Evolutionary conservation across 1,284 basidiomycete species (phyloP).

Genomic region (Ganoderma lingzhi): DNA sequence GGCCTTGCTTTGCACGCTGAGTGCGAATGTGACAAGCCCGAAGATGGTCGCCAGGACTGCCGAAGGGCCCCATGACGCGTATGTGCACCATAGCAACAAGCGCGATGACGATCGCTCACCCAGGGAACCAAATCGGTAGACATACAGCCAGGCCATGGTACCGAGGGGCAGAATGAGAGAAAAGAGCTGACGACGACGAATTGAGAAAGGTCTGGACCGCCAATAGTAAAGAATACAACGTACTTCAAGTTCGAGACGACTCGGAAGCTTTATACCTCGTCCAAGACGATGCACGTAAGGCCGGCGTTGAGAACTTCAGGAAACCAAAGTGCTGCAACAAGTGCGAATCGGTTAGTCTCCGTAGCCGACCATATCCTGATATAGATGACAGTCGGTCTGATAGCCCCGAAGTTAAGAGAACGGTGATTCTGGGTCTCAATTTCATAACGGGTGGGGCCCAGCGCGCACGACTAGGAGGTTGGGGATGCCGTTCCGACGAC

Average conservation of each 20-base stretch:
- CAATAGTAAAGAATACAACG: background rate
- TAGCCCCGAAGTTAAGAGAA: background rate
- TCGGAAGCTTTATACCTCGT: background rate
- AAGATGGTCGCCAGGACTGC: background rate
- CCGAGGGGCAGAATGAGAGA: background rate
- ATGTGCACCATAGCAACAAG: background rate
- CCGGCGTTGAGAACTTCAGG: background rate
- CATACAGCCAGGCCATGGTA: constrained; percentile 5
- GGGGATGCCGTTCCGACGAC: background rate
- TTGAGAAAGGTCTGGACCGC: background rate
- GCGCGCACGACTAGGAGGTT: background rate
- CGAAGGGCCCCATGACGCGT: background rate
- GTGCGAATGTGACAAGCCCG: background rate
- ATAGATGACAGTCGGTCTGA: background rate
- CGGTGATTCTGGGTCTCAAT: background rate
- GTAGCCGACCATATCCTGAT: too few relatives aligned
- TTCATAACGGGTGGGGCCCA: background rate
- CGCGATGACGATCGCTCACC: background rate
- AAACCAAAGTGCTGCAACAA: background rate
- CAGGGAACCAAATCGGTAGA: background rate
- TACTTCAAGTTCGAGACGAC: background rate
- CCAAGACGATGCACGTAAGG: background rate
- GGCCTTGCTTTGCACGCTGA: constrained; percentile 2
- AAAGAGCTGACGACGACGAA: background rate
- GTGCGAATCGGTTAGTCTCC: background rate